Evolutionary conservation across 2,329 filamentous ascomycete species (phyloP).

Genomic region (Ophiostoma sp.): DNA sequence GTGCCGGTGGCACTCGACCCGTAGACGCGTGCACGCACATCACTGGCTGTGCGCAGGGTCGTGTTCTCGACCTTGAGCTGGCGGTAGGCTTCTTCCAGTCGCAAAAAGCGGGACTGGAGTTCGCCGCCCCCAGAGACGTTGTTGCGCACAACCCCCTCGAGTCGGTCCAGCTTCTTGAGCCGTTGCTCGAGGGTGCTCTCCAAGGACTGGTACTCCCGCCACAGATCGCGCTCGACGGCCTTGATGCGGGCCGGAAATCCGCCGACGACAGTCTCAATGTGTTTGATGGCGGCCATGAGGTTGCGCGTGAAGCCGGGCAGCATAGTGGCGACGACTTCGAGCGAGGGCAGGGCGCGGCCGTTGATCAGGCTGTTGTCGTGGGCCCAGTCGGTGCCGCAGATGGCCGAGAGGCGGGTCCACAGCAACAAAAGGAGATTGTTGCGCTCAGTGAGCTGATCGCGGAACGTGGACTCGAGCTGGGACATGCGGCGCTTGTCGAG

Average conservation of each 20-base stretch:
- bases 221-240: constrained; percentile 83
- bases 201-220: constrained; percentile 83
- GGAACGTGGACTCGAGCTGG: constrained; percentile 74
- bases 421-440: constrained; percentile 85
- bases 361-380: constrained; percentile 88
- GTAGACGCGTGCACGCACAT: constrained; percentile 55
- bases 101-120: constrained; percentile 49
- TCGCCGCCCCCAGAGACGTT: constrained; percentile 50
- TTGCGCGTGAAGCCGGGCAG: constrained; percentile 89
- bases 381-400: constrained; percentile 91
- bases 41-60: constrained; percentile 66
- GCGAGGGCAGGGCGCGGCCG: constrained; percentile 75
- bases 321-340: constrained; percentile 83
- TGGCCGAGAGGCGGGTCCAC: constrained; percentile 81
- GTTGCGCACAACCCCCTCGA: constrained; percentile 77
- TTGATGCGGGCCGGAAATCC: constrained; percentile 80
- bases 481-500: constrained; percentile 77
- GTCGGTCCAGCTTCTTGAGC: constrained; percentile 79
- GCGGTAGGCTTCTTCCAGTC: constrained; percentile 62
- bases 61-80: constrained; percentile 65
- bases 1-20: constrained; percentile 39
- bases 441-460: constrained; percentile 84
- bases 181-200: constrained; percentile 78
- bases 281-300: constrained; percentile 80
- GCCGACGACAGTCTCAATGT: constrained; percentile 75